Evolutionary conservation across 2,329 filamentous ascomycete genomes (phyloP).

Genomic region (Xylaria sp.): DNA sequence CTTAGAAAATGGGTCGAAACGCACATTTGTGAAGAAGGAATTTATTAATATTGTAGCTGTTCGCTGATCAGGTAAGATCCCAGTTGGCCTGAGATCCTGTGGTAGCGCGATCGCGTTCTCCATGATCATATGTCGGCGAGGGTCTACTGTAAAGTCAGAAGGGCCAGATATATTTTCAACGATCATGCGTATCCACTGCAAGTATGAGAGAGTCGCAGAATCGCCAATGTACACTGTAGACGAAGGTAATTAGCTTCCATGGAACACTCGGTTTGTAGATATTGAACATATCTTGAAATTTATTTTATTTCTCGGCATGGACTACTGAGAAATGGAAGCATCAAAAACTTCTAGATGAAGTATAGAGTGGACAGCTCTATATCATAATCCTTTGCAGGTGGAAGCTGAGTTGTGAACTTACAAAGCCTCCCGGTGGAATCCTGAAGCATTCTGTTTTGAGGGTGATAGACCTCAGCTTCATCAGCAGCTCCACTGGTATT

Average conservation of each 20-base stretch:
- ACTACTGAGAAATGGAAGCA: not conserved
- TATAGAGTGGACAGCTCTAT: not conserved
- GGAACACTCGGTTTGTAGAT: not conserved
- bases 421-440: slow-evolving; percentile 62
- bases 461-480: slow-evolving; percentile 60
- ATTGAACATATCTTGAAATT: not conserved
- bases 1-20: slow-evolving; percentile 25
- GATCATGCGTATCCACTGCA: slow-evolving; percentile 65
- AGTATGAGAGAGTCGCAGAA: slow-evolving; percentile 64
- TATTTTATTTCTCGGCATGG: not conserved
- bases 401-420: slow-evolving; percentile 44
- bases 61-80: slow-evolving; percentile 60
- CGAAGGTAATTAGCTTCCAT: slow-evolving; percentile 12
- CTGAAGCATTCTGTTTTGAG: slow-evolving; percentile 63
- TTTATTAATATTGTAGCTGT: slow-evolving; percentile 61
- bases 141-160: slow-evolving; percentile 64
- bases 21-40: slow-evolving; percentile 66
- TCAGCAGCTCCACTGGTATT: slow-evolving; percentile 56
- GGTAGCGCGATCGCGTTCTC: slow-evolving; percentile 59
- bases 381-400: not conserved
- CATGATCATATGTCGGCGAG: slow-evolving; percentile 61
- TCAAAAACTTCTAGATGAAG: not conserved
- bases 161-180: slow-evolving; percentile 60
- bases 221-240: slow-evolving; percentile 65
- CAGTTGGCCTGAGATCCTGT: slow-evolving; percentile 51